Base-by-base conservation (phyloP, 148 eudicot species). In the Tetragonia tetragonoides region DNA sequence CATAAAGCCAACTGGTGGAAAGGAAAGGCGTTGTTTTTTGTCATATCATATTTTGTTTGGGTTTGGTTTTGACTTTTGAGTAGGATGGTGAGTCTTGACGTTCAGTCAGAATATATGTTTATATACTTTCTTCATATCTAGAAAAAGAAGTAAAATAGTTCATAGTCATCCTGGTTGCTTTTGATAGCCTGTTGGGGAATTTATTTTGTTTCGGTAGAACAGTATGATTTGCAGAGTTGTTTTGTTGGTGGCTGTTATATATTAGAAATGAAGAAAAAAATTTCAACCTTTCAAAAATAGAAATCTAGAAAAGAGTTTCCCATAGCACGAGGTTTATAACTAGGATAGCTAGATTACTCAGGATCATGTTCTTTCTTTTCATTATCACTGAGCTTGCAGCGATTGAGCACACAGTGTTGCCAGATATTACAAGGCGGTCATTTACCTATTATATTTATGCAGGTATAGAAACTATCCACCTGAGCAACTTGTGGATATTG, bases 381-480 rank as follows among this genome's bases (percentile, higher is more conserved):
- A 0, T 70, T 8, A 66, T 57, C 66, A 66, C 14, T 56, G 18
- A 10, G 37, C 11, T 53, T 6, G 38, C 21, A 47, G 49, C 11
- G 7, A 37, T 77, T 5, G 78, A 24, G 20, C 44, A 59, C 5
- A 39, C 28, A 38, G 10, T 56, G 23, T 59, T 61, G 14, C 67
- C 12, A 40, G 46, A 80, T 57, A 74, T 64, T 62, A 23, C 10
- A 38, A 75, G 70, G 66, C 21, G 12, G 5, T 81, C 71, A 72
- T 41, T 42, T 79, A 12, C 40, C 20, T 61, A 23, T 23, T 20
- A n/a, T 66, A 23, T 66, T 4, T 3, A 57, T 82, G 39, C 93
- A 95, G 99, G 87, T 95, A 93, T 84, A 91, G 98, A 86, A 95
- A 95, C 84, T 95, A 95, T 81, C 99, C 97, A 61, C 98, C 99